Conservation (phyloP, 129 eudicot genomes). For the Flaveria trinervia region DNA sequence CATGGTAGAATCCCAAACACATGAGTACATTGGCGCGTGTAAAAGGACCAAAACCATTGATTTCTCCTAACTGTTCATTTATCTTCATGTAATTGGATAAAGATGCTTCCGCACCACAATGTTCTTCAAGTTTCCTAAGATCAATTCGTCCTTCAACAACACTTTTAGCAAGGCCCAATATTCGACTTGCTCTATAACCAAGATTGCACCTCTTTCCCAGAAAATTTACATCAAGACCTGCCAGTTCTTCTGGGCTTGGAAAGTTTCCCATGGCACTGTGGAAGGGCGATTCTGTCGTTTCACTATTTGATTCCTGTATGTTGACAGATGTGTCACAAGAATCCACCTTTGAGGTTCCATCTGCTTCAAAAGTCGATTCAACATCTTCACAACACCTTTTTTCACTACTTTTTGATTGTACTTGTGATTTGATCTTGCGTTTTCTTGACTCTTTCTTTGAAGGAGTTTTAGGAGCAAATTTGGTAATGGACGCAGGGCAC, state of each 20-base stretch:
- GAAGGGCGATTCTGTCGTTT: slow-evolving; percentile 17
- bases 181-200: slow-evolving; percentile 89
- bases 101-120: slow-evolving; percentile 38
- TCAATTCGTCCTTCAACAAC: slow-evolving; percentile 67
- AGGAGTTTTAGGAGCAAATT: slow-evolving; percentile 67
- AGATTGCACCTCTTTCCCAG: slow-evolving; percentile 74
- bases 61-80: slow-evolving; percentile 59
- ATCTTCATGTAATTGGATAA: slow-evolving; percentile 56
- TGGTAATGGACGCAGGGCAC: slow-evolving; percentile 18
- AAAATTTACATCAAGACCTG: slow-evolving; percentile 55
- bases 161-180: slow-evolving; percentile 66
- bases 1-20: slow-evolving; percentile 97
- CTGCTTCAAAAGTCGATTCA: slow-evolving; percentile 23
- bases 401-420: slow-evolving; percentile 22
- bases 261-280: slow-evolving; percentile 52
- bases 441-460: slow-evolving; percentile 52
- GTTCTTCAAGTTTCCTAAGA: slow-evolving; percentile 59
- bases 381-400: slow-evolving; percentile 25
- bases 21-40: slow-evolving; percentile 87
- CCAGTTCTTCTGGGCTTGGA: slow-evolving; percentile 72
- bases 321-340: slow-evolving; percentile 17
- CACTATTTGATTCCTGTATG: slow-evolving; percentile 13
- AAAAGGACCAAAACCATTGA: slow-evolving; percentile 85
- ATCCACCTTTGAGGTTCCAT: slow-evolving; percentile 21
- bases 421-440: slow-evolving; percentile 26